These are phyloP conservation scores for Thraustotheca clavata DNA, from an alignment of 352 stramenopile species.

Conservation along the genomic window DNA sequence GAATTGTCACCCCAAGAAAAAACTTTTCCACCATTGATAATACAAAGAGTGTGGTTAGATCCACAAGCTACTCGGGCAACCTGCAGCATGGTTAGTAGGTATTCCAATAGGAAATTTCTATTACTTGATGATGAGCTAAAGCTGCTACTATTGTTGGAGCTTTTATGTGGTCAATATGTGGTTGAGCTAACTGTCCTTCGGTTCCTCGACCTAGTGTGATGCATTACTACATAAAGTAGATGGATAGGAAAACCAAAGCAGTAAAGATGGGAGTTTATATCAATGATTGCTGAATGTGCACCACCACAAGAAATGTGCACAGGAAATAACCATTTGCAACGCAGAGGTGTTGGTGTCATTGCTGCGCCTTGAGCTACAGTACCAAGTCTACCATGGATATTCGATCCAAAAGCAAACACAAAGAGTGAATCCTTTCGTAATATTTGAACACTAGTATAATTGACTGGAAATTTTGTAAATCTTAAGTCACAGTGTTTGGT, in stretches of 20 bases:
- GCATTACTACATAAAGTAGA: no score
- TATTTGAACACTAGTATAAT: constrained; percentile 47
- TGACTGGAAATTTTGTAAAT: constrained; percentile 46
- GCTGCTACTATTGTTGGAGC: constrained; percentile 41
- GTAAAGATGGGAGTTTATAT: constrained; percentile 68
- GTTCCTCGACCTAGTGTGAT: constrained; percentile 2
- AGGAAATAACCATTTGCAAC: constrained; percentile 54
- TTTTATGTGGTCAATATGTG: constrained; percentile 45
- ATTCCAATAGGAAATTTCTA: background rate
- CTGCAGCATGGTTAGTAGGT: constrained; percentile 18
- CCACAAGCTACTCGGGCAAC: constrained; percentile 52
- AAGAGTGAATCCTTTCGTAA: constrained; percentile 64
- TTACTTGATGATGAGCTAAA: constrained; percentile 19
- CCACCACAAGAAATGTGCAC: constrained; percentile 59
- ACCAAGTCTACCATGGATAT: constrained; percentile 42
- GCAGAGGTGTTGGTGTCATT: constrained; percentile 41
- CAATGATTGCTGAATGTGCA: constrained; percentile 57
- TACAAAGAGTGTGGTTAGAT: constrained; percentile 50
- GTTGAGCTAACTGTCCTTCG: constrained; percentile 48
- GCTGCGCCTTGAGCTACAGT: constrained; percentile 28
- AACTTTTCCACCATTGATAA: constrained; percentile 43
- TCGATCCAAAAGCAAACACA: constrained; percentile 59
- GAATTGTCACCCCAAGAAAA: constrained; percentile 63
- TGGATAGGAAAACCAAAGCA: constrained; percentile 56
- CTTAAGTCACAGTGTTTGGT: constrained; percentile 23